Evolutionary conservation across 2,329 filamentous ascomycete genomes (phyloP).

Genomic region (Ceratocystiopsis brevicomis): DNA sequence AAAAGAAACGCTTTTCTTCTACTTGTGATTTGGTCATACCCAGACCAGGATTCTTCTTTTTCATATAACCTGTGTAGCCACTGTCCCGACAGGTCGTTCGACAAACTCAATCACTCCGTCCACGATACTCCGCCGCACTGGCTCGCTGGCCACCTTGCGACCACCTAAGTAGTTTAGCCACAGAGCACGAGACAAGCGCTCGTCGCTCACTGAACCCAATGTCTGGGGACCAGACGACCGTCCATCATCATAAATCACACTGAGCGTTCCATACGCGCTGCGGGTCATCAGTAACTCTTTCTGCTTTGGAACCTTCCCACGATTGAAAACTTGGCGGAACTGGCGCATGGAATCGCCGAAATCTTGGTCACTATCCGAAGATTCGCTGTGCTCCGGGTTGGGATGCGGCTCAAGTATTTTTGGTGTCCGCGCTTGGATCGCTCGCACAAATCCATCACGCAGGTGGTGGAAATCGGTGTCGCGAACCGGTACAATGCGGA

Average conservation of each 20-base stretch:
- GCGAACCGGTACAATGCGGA: conserved; percentile 74
- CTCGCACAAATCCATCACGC: conserved; percentile 75
- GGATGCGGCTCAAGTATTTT: conserved; percentile 1
- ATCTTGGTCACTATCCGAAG: conserved; percentile 3
- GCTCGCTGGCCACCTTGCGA: conserved; percentile 69
- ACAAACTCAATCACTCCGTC: conserved; percentile 79
- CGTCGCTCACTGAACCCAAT: conserved; percentile 57
- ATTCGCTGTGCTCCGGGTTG: too few species aligned
- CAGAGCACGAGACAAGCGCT: conserved; percentile 59
- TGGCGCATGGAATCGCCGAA: conserved; percentile 59
- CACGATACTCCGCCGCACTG: conserved; percentile 62
- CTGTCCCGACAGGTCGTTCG: conserved; percentile 69
- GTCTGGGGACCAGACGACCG: conserved; percentile 27
- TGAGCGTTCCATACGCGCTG: conserved; percentile 44
- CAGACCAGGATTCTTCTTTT: too few species aligned
- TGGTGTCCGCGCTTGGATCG: conserved; percentile 55
- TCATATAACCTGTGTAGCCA: conserved; percentile 54
- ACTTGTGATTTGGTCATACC: neutral
- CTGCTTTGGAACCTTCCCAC: conserved; percentile 62
- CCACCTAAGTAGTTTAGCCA: conserved; percentile 87
- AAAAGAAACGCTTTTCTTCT: neutral
- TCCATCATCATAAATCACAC: conserved; percentile 44
- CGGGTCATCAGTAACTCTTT: conserved; percentile 58
- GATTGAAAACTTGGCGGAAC: conserved; percentile 68
- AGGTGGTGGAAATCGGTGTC: conserved; percentile 91